Conservation (phyloP, 2,329 filamentous ascomycete species). For the Monosporascus sp. region DNA sequence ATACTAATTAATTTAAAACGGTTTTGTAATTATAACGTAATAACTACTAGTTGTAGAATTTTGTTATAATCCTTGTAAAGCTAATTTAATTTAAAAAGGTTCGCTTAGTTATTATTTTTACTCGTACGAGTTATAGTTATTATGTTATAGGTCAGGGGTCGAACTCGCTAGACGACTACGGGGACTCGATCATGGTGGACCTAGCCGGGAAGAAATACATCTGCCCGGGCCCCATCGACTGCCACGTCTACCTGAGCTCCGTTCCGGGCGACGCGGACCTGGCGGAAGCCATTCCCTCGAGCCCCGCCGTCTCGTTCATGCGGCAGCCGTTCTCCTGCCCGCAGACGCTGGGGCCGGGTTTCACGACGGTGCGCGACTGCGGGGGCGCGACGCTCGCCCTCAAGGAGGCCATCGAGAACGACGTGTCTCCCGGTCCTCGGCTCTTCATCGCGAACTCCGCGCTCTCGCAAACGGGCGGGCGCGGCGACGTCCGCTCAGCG, state of each 20-base stretch:
- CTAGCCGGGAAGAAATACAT: conserved; percentile 36
- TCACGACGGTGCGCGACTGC: conserved; percentile 53
- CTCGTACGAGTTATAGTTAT: no score
- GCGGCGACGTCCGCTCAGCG: conserved; percentile 43
- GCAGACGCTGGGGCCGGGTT: conserved; percentile 50
- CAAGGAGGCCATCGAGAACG: conserved; percentile 51
- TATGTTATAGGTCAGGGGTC: no score
- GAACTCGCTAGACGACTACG: no score
- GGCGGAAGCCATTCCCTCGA: conserved; percentile 27
- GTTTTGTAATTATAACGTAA: no score
- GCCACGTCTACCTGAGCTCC: conserved; percentile 42
- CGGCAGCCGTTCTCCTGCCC: conserved; percentile 41
- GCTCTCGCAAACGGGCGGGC: conserved; percentile 53
- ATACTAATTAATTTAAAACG: no score
- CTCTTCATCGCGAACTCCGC: conserved; percentile 50
- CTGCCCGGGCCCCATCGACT: conserved; percentile 46
- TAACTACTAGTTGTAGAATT: no score
- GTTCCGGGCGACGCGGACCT: conserved; percentile 36
- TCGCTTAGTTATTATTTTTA: no score
- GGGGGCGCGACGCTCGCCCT: conserved; percentile 51
- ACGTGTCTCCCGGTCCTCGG: conserved; percentile 47
- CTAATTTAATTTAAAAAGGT: no score
- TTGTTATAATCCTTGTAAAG: no score
- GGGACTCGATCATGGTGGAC: conserved; percentile 24
- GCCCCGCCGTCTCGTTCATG: conserved; percentile 31